Evolutionary conservation across 352 stramenopile species (phyloP).

Genomic region (Globisporangium recalcitrans): DNA sequence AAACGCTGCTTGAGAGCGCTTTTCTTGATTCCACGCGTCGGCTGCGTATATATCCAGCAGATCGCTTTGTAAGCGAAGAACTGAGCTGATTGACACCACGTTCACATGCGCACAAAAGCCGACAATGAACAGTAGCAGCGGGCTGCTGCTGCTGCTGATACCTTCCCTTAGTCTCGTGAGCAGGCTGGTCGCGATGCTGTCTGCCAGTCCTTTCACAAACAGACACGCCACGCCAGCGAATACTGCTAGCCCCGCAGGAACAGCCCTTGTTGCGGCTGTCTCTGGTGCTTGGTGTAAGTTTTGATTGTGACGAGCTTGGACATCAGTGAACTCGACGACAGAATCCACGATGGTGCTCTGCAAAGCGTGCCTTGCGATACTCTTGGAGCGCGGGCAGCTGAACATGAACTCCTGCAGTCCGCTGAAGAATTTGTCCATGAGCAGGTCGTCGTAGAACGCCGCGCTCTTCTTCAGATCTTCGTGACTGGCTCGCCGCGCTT

Average conservation of each 20-base stretch:
- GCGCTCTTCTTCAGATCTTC: constrained; percentile 1
- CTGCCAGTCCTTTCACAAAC: constrained; percentile 43
- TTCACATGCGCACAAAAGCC: constrained; percentile 41
- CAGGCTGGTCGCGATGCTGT: constrained; percentile 20
- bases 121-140: constrained; percentile 26
- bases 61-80: constrained; percentile 25
- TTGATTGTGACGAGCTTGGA: background rate
- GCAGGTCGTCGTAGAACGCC: constrained; percentile 38
- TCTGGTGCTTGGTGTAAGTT: background rate
- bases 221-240: constrained; percentile 32
- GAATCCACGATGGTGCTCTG: constrained; percentile 16
- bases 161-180: constrained; percentile 5
- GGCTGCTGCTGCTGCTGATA: background rate
- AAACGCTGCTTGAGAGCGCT: constrained; percentile 14
- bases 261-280: background rate
- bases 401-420: constrained; percentile 53
- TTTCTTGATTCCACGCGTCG: background rate
- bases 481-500: background rate
- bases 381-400: constrained; percentile 31
- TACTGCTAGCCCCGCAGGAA: constrained; percentile 20
- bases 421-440: constrained; percentile 57
- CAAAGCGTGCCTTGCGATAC: constrained; percentile 25
- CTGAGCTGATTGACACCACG: constrained; percentile 25
- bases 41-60: constrained; percentile 25
- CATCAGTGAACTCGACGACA: background rate